Evolutionary conservation across 2,329 filamentous ascomycete species (phyloP).

Genomic region (Penicillium nordicum): DNA sequence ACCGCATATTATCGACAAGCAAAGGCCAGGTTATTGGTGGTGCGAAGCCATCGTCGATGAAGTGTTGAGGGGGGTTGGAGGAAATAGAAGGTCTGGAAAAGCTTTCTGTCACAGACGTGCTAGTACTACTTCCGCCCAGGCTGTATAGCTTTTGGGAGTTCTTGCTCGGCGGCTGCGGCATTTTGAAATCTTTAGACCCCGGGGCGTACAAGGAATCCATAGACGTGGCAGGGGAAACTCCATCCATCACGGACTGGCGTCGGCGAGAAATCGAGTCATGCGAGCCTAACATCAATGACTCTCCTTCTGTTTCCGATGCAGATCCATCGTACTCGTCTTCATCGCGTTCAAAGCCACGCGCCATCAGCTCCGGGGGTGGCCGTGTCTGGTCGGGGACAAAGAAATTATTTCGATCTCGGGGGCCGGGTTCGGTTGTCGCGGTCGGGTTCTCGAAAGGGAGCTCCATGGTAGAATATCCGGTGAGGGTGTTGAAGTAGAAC

Average conservation of each 20-base stretch:
- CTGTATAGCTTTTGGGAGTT: slow-evolving; percentile 25
- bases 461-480: slow-evolving; percentile 91
- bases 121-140: slow-evolving; percentile 50
- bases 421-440: slow-evolving; percentile 75
- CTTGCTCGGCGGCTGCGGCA: slow-evolving; percentile 17
- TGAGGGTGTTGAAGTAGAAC: slow-evolving; percentile 98
- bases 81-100: slow-evolving; percentile 43
- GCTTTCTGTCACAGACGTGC: slow-evolving; percentile 55
- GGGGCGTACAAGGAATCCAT: slow-evolving; percentile 85
- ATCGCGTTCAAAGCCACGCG: slow-evolving; percentile 72
- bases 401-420: slow-evolving; percentile 82
- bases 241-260: slow-evolving; percentile 65
- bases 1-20: slow-evolving; percentile 88
- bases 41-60: slow-evolving; percentile 84
- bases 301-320: slow-evolving; percentile 80
- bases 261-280: slow-evolving; percentile 64
- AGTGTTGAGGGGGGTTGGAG: slow-evolving; percentile 67
- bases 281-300: slow-evolving; percentile 66
- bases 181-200: slow-evolving; percentile 54
- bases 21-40: slow-evolving; percentile 82
- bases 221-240: slow-evolving; percentile 79
- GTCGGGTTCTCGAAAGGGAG: slow-evolving; percentile 87
- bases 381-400: slow-evolving; percentile 85
- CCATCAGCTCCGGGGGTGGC: slow-evolving; percentile 87
- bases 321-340: slow-evolving; percentile 92